Conservation (phyloP, 495 filamentous ascomycete genomes). For the Aspergillus cavernicola region DNA sequence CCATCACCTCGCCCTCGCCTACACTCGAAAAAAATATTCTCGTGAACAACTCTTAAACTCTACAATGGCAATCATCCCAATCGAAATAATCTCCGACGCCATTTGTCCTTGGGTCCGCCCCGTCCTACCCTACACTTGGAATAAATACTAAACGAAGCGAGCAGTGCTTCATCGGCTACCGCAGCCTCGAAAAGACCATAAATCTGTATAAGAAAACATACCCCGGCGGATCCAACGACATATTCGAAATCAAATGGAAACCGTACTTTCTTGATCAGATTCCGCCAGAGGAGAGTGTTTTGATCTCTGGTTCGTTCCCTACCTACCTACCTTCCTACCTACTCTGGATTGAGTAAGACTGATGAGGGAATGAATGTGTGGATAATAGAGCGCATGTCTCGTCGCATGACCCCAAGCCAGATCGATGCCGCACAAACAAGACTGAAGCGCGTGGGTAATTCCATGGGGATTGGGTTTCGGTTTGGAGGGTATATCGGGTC, state of each 20-base stretch:
- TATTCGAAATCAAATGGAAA: conserved; percentile 56
- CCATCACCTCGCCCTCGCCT: not conserved
- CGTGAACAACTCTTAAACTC: not conserved
- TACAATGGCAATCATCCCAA: conserved; percentile 60
- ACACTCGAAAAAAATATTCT: too few species aligned
- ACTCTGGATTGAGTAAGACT: too few species aligned
- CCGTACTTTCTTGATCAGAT: conserved; percentile 65
- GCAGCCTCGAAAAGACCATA: conserved; percentile 58
- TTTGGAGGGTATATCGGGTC: conserved; percentile 24
- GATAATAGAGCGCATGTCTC: conserved; percentile 21
- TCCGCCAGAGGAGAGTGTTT: conserved; percentile 38
- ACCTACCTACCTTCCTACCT: not conserved
- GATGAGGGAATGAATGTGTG: too few species aligned
- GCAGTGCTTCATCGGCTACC: conserved; percentile 68
- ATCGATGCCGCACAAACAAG: conserved; percentile 15
- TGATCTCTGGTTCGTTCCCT: conserved; percentile 5
- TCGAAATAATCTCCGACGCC: conserved; percentile 61
- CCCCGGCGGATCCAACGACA: conserved; percentile 50
- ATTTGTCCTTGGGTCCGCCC: conserved; percentile 60
- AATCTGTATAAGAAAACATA: conserved; percentile 49
- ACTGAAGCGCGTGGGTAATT: conserved; percentile 12
- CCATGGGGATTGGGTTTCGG: conserved; percentile 17
- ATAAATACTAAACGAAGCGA: not conserved
- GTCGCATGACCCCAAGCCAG: conserved; percentile 14
- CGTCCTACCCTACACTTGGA: not conserved